These are phyloP conservation scores for Mollisiaceae sp. DNA, from an alignment of 2,329 filamentous ascomycete genomes.

Conservation along the genomic window DNA sequence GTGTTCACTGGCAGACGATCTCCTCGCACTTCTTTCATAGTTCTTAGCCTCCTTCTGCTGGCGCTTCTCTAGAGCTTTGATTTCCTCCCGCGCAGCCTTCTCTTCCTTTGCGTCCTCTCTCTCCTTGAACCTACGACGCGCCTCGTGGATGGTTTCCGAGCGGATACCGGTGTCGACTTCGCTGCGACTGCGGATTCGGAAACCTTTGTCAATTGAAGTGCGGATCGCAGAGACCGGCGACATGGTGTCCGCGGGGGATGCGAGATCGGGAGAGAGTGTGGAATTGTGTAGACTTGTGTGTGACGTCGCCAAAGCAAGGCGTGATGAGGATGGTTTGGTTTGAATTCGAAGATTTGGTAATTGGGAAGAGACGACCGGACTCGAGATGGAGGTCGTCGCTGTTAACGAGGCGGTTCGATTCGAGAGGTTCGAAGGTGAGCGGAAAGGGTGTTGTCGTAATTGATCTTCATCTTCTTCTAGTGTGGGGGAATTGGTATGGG, in stretches of 20 bases:
- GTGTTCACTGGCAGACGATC: conserved; percentile 42
- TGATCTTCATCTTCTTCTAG: conserved; percentile 40
- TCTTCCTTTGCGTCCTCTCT: conserved; percentile 66
- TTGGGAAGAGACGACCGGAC: conserved; percentile 29
- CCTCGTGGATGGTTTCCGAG: conserved; percentile 62
- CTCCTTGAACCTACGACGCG: conserved; percentile 66
- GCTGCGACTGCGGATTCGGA: conserved; percentile 64
- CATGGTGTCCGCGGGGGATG: conserved; percentile 36
- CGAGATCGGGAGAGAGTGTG: conserved; percentile 33
- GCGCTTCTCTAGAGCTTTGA: conserved; percentile 62
- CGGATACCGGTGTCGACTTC: conserved; percentile 61
- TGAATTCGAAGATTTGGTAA: conserved; percentile 34
- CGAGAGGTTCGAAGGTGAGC: conserved; percentile 38
- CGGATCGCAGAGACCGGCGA: conserved; percentile 59
- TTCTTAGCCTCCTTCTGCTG: conserved; percentile 60
- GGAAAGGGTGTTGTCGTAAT: conserved; percentile 33
- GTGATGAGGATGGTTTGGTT: conserved; percentile 38
- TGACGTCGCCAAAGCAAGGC: conserved; percentile 37
- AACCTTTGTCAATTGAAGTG: conserved; percentile 62
- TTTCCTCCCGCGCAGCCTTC: conserved; percentile 64
- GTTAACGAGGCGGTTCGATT: conserved; percentile 32
- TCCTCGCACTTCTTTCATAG: conserved; percentile 48
- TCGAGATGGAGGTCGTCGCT: conserved; percentile 28
- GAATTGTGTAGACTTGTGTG: conserved; percentile 35
- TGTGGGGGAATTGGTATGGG: conserved; percentile 43